Conservation (phyloP, 106 monocot species). For the Dactylorhiza incarnata region DNA sequence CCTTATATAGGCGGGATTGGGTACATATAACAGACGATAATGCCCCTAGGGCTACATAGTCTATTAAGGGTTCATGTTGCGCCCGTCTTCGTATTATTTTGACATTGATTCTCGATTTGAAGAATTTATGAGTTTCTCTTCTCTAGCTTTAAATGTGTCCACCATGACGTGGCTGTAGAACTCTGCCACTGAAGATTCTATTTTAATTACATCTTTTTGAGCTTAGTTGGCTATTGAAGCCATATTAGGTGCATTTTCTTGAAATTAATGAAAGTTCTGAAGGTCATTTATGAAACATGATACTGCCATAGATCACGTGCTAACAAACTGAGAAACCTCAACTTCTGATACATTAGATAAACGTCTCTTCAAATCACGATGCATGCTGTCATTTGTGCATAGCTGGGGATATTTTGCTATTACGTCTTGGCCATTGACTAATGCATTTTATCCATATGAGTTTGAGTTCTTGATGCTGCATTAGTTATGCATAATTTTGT, state of each 20-base stretch:
- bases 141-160: no score
- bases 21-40: no score
- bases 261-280: not conserved
- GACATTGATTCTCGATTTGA: no score
- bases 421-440: not conserved
- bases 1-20: no score
- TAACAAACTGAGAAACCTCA: not conserved
- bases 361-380: not conserved
- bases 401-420: not conserved
- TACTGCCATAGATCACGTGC: not conserved
- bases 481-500: not conserved
- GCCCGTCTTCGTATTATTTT: no score
- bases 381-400: not conserved
- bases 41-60: no score
- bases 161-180: not conserved
- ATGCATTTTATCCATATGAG: not conserved
- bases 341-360: not conserved
- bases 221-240: not conserved
- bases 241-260: not conserved
- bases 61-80: no score
- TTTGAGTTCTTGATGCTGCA: not conserved
- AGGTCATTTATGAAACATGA: not conserved
- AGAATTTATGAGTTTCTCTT: no score
- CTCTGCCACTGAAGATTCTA: not conserved
- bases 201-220: not conserved